Evolutionary conservation across 805 yeast species (phyloP), one percentile per base, ranked within the genome.

Genomic region (Candida ovalis): DNA sequence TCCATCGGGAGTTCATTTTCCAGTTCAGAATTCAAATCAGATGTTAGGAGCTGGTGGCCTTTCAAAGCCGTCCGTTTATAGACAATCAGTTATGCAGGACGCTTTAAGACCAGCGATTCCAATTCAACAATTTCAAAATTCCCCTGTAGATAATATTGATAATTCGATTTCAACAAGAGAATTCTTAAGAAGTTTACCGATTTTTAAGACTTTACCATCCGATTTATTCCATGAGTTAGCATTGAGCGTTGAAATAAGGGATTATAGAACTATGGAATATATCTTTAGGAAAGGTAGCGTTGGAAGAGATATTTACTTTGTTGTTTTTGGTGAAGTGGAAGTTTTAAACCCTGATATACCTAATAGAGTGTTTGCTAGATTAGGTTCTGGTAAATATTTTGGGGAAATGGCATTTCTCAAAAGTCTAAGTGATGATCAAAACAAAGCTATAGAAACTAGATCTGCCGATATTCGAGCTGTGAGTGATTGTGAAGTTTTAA

Each of bases 321-420:
- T 86, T 23, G 77, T 82, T 8, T 73, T 70, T 54, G 94, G 94
- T 9, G 84, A 80, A 55, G 87, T 84, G 4, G 91, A 86, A 60
- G 88, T 84, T 0, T 49, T 84, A 8, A 56, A 63, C 43, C 55
- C 59, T 2, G 80, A 70, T 42, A 65, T 68, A 2, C 57, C 67
- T 25, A 66, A 68, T 18, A 64, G 67, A 32, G 68, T 75, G 1
- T 61, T 81, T 35, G 89, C 87, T 3, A 72, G 88, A 48, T 66
- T 86, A 23, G 74, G 79, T 2, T 65, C 79, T 15, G 88, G 86
- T 19, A 75, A 81, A 30, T 84, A 82, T 64, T 84, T 86, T 66
- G 94, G 94, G 21, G 92, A 85, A 62, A 82, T 85, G 83, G 78
- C 88, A 0, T 86, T 85, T 55, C 64, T 86, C 38, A 69, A 79